Base-by-base conservation (phyloP, 192 early-diverging fungal species). In the Funneliformis mosseae region DNA sequence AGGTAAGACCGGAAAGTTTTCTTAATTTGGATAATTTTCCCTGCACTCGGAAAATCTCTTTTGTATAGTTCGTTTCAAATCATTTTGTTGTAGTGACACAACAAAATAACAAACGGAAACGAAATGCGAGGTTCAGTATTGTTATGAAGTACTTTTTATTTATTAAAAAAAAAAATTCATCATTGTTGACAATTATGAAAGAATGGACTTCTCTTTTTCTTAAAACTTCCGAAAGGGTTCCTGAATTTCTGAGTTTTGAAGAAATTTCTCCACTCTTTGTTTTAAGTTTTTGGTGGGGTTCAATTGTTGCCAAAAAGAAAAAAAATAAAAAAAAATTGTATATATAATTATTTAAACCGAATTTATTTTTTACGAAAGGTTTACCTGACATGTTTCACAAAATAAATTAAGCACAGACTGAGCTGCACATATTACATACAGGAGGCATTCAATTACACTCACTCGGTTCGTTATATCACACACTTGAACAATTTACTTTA, bases 391-490 rank as follows among this genome's bases (percentile, higher is more conserved):
- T 3, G 50, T 55, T 55, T 55, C 50, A 55, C 50, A 55, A 55
- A 55, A 55, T 55, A 55, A 55, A 55, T 55, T 55, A 55, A 55
- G 50, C 50, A 55, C 50, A 55, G 50, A 55, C 50, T 55, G 50
- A 18, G 18, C 50, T 55, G 50, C 50, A 55, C 50, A 18, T 55
- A 55, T 55, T 55, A 55, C 50, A 55, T 55, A 18, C 50, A 55
- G 14, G 18, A 55, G 14, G 16, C 50, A 55, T 55, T 55, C 50
- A 55, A 55, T 55, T 55, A 16, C 50, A 55, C 50, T 55, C 14
- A 18, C 18, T 55, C 18, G 14, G 18, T 55, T 48, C 50, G 5
- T 55, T 55, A 55, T 18, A 55, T 45, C 9, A 45, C 43, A 45
- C 43, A 45, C 9, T 45, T 45, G 9, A 9, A 45, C 12, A 18